phyloP scores from a whole-genome alignment of 2,329 filamentous ascomycete genomes.

The Juglanconis sp. region DNA sequence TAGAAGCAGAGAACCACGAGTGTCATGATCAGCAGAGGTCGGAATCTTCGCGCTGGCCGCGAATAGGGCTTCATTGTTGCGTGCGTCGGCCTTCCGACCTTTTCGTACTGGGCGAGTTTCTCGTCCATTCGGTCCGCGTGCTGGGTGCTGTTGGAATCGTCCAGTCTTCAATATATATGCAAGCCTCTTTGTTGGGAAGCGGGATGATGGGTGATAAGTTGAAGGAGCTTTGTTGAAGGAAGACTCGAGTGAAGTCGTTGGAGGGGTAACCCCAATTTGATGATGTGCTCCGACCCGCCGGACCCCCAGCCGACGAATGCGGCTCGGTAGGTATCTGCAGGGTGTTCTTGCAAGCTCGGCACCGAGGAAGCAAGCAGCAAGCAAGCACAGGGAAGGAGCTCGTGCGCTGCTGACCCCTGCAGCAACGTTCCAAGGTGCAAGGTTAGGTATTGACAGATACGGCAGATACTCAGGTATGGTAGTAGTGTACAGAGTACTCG shows the following conservation, averaged over 20 bases:
- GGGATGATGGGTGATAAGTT: neutral
- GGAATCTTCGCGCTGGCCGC: conserved; percentile 9
- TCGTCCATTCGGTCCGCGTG: conserved; percentile 10
- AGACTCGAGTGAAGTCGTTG: neutral
- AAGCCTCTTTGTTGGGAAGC: neutral
- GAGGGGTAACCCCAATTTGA: neutral
- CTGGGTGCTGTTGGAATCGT: neutral
- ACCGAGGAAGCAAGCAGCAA: too few species aligned
- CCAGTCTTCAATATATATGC: neutral
- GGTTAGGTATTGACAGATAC: neutral
- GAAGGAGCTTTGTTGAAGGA: neutral
- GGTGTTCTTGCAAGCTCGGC: neutral
- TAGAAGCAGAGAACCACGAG: conserved; percentile 16
- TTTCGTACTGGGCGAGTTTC: conserved; percentile 8
- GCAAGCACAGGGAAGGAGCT: too few species aligned
- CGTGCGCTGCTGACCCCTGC: neutral
- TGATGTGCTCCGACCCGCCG: neutral
- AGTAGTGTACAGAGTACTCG: too few species aligned
- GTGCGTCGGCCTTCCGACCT: neutral
- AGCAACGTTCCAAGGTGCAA: neutral
- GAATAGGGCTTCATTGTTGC: conserved; percentile 2
- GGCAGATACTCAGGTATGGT: too few species aligned
- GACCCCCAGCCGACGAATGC: neutral
- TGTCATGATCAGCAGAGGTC: conserved; percentile 10
- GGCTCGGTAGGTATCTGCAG: neutral